Conservation (phyloP, 2,329 filamentous ascomycete species). For the Pochonia chlamydosporia region DNA sequence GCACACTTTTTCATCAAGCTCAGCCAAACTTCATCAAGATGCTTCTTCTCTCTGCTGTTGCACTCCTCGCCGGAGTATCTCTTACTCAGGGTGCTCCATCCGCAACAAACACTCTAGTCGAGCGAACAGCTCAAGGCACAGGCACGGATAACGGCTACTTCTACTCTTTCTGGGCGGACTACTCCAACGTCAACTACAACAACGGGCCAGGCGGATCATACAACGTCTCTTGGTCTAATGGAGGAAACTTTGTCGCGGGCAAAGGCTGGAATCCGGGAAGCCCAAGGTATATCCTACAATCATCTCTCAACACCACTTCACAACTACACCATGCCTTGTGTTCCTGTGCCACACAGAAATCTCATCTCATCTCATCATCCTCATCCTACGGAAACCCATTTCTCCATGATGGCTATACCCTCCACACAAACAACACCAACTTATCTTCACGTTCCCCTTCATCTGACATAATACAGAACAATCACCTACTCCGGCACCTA, state of each 20-base stretch:
- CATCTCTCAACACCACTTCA: slow-evolving; percentile 10
- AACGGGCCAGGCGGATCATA: not conserved
- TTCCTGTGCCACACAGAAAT: too few species aligned
- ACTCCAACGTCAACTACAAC: not conserved
- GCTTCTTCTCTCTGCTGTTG: not conserved
- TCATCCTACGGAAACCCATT: not conserved
- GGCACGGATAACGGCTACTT: not conserved
- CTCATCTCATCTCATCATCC: too few species aligned
- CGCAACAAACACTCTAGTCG: not conserved
- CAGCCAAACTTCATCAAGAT: not conserved
- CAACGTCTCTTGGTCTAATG: slow-evolving; percentile 31
- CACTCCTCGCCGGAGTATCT: not conserved
- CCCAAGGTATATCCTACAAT: slow-evolving; percentile 33
- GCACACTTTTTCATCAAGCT: too few species aligned
- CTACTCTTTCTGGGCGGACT: not conserved
- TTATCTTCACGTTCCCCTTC: slow-evolving; percentile 10
- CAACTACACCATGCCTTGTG: too few species aligned
- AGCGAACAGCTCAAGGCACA: not conserved
- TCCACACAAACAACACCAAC: too few species aligned
- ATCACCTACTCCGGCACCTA: slow-evolving; percentile 12
- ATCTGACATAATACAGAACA: slow-evolving; percentile 24
- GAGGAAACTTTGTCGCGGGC: slow-evolving; percentile 50
- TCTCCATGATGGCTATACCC: not conserved
- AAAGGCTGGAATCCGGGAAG: slow-evolving; percentile 53
- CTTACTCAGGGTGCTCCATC: slow-evolving; percentile 1